Percentiles rank a stretch among this genome's conserved stretches.
These are phyloP conservation scores for Musa schizocarpa DNA, from an alignment of 176 grass and related monocot species.

Conservation along the genomic window DNA sequence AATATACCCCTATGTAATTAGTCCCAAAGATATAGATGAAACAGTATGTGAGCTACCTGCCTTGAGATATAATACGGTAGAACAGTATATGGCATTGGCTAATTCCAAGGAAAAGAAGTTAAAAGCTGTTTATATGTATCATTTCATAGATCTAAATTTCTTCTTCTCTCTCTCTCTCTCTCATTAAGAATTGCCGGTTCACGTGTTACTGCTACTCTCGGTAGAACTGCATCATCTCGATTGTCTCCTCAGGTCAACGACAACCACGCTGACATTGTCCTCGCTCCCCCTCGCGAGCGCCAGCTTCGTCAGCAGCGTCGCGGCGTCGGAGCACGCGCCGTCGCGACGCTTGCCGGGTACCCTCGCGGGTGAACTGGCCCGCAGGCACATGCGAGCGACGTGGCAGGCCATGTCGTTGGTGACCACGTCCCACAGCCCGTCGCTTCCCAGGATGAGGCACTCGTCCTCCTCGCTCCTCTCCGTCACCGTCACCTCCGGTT, in stretches of 20 bases:
- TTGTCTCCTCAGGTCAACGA: slow-evolving; percentile 37
- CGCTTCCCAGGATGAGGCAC: slow-evolving; percentile 31
- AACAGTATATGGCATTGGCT: no score
- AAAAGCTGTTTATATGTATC: no score
- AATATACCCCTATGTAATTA: no score
- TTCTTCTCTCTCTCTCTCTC: no score
- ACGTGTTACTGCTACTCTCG: no score
- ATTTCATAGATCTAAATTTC: no score
- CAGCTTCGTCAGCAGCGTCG: slow-evolving; percentile 47
- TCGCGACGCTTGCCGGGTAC: slow-evolving; percentile 2
- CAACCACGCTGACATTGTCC: slow-evolving; percentile 64
- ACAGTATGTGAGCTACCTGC: no score
- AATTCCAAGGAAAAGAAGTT: no score
- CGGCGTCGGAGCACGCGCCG: slow-evolving; percentile 28
- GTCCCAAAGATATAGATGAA: no score
- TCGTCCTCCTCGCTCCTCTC: slow-evolving; percentile 31
- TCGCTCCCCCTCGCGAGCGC: slow-evolving; percentile 37
- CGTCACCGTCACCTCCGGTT: slow-evolving; percentile 35
- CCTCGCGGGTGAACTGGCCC: slow-evolving; percentile 23
- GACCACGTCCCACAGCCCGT: slow-evolving; percentile 34
- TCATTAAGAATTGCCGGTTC: no score
- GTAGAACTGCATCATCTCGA: no score
- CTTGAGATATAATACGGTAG: no score
- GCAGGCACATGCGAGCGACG: slow-evolving; percentile 22
- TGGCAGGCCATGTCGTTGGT: slow-evolving; percentile 33